Conservation (phyloP, 441 rosid genomes). For the Corymbia calophylla region DNA sequence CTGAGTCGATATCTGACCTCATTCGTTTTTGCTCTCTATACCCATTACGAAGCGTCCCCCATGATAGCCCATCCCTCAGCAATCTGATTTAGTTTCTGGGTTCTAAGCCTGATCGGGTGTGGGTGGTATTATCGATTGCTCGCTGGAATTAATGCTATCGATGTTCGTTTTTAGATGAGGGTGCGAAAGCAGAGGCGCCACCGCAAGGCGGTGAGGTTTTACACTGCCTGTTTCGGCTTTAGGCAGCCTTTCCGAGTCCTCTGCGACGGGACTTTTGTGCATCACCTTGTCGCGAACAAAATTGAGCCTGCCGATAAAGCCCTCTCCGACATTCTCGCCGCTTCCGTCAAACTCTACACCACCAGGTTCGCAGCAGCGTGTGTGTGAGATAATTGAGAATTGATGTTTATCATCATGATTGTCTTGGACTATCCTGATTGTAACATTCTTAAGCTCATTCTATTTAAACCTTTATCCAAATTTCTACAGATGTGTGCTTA, state of each 20-base stretch:
- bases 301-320: constrained; percentile 67
- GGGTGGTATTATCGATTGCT: neutral
- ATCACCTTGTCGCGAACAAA: constrained; percentile 46
- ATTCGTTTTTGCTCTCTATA: neutral
- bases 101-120: neutral
- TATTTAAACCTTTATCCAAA: neutral
- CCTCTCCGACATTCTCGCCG: constrained; percentile 52
- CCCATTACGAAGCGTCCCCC: neutral
- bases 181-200: constrained; percentile 76
- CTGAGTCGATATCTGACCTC: neutral
- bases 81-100: neutral
- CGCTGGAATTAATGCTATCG: neutral
- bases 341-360: constrained; percentile 79
- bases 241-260: constrained; percentile 74
- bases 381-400: neutral
- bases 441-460: neutral
- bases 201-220: constrained; percentile 66
- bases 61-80: neutral
- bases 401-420: neutral
- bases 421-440: neutral
- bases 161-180: constrained; percentile 31
- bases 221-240: constrained; percentile 65
- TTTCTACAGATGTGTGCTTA: constrained; percentile 51
- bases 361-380: constrained; percentile 33
- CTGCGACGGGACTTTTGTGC: constrained; percentile 80